Evolutionary conservation across 176 grass and related monocot genomes (phyloP).

Genomic region (Aegilops bicornis): DNA sequence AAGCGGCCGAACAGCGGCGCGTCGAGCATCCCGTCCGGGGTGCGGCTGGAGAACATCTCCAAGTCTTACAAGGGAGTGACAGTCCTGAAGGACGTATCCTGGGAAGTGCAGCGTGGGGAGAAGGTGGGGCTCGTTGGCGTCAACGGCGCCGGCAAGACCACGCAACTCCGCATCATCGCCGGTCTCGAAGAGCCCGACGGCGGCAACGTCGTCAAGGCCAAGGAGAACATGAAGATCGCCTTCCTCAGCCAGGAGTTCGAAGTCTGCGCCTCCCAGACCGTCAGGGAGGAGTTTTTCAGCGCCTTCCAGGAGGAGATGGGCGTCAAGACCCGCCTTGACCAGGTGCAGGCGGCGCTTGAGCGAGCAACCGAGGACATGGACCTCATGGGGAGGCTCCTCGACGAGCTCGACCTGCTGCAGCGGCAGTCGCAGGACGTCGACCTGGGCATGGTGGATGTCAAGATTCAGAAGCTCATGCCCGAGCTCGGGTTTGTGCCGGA

Average conservation of each 20-base stretch:
- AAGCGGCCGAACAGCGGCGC: constrained; percentile 72
- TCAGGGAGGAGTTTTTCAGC: constrained; percentile 64
- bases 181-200: constrained; percentile 50
- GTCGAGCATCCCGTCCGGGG: constrained; percentile 83
- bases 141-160: constrained; percentile 93
- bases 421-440: constrained; percentile 69
- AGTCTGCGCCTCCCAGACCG: constrained; percentile 51
- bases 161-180: constrained; percentile 70
- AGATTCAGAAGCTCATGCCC: constrained; percentile 95
- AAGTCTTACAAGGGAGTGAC: constrained; percentile 85
- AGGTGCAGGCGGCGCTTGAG: constrained; percentile 76
- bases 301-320: constrained; percentile 92
- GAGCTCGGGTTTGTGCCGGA: constrained; percentile 78
- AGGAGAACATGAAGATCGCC: constrained; percentile 38
- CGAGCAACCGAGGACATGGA: constrained; percentile 28
- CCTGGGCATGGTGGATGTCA: constrained; percentile 72
- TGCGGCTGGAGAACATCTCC: constrained; percentile 73
- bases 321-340: constrained; percentile 65
- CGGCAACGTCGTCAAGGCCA: constrained; percentile 77
- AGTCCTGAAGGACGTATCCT: constrained; percentile 79
- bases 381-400: constrained; percentile 29
- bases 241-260: constrained; percentile 94
- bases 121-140: constrained; percentile 95
- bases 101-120: constrained; percentile 96
- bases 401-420: constrained; percentile 92